Conservation (phyloP, 1,139 yeast genomes). For the Geotrichum macrosporum region DNA sequence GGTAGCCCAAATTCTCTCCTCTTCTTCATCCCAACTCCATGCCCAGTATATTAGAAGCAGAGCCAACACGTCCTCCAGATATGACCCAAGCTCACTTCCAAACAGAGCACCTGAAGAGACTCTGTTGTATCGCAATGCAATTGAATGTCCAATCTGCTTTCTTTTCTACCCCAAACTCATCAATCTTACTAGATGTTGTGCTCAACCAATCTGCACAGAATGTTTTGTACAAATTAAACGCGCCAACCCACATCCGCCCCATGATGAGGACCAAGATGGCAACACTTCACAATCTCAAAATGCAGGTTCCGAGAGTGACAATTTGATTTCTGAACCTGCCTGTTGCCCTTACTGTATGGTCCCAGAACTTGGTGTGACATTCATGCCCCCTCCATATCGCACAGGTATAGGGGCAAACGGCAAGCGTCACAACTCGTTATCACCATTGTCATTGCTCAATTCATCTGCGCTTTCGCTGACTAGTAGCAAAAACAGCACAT, state of each 20-base stretch:
- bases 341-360: constrained; percentile 93
- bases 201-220: constrained; percentile 91
- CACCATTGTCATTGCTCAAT: constrained; percentile 1
- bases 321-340: constrained; percentile 76
- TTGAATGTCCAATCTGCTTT: constrained; percentile 94
- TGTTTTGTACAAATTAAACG: constrained; percentile 95
- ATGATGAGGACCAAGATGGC: constrained; percentile 47
- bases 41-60: constrained; percentile 20
- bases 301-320: constrained; percentile 15
- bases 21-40: constrained; percentile 11
- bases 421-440: constrained; percentile 4
- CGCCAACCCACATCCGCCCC: constrained; percentile 92
- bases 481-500: constrained; percentile 4
- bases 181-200: constrained; percentile 84
- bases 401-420: constrained; percentile 31
- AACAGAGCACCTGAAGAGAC: constrained; percentile 35
- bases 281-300: constrained; percentile 16
- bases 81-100: constrained; percentile 17
- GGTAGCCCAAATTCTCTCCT: background rate
- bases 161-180: constrained; percentile 74
- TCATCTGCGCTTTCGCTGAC: constrained; percentile 7
- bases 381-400: constrained; percentile 53
- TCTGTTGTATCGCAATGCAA: constrained; percentile 56
- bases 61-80: constrained; percentile 18
- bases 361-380: constrained; percentile 79